Conservation (phyloP, 164 flowering plant genomes). For the Dillenia suffruticosa region DNA sequence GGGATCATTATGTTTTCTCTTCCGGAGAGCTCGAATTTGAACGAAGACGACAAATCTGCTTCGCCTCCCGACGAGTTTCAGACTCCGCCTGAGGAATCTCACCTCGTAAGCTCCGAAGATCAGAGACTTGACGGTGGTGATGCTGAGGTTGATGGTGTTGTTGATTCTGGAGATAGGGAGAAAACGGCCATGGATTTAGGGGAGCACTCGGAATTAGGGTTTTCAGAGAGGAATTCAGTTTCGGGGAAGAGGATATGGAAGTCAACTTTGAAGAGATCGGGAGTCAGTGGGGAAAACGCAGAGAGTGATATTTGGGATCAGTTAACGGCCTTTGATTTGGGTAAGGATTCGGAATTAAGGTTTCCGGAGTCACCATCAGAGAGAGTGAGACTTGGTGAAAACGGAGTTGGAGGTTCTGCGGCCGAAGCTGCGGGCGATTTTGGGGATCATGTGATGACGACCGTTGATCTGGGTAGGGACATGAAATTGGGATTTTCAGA, state of each 20-base stretch:
- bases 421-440: not conserved
- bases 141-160: not conserved
- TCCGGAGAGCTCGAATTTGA: conserved; percentile 14
- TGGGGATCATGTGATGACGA: not conserved
- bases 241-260: not conserved
- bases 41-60: not conserved
- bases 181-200: conserved; percentile 15
- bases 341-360: not conserved
- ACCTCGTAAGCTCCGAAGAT: conserved; percentile 4
- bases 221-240: conserved; percentile 5
- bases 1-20: conserved; percentile 19
- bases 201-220: conserved; percentile 16
- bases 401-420: conserved; percentile 1
- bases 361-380: not conserved
- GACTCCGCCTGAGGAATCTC: conserved; percentile 21
- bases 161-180: not conserved
- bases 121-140: not conserved
- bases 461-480: conserved; percentile 23
- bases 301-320: too few species aligned
- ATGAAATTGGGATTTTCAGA: conserved; percentile 11
- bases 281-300: conserved; percentile 2
- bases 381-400: not conserved
- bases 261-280: not conserved
- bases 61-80: conserved; percentile 11
- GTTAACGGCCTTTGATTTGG: not conserved